Conservation (phyloP, 108 stramenopile genomes). For the Phaeodactylum tricornutum region DNA sequence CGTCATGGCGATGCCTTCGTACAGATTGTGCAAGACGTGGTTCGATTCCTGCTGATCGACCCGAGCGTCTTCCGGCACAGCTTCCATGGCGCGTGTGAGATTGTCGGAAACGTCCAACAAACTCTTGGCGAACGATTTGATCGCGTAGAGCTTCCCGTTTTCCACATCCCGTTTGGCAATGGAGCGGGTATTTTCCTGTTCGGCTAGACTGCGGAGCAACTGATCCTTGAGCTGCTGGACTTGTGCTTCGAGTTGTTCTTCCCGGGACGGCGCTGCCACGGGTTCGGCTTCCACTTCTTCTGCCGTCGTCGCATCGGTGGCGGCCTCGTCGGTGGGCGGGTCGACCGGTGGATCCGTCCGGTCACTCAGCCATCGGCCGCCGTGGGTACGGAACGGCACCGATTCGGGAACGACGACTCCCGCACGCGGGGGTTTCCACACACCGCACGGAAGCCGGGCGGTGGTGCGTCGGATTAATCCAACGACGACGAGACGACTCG, state of each 20-base stretch:
- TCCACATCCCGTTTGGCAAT: conserved; percentile 90
- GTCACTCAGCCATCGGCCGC: too few species aligned
- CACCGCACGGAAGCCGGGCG: too few species aligned
- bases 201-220: conserved; percentile 81
- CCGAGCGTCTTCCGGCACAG: conserved; percentile 46
- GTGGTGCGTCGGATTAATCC: too few species aligned
- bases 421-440: too few species aligned
- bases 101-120: conserved; percentile 92
- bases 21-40: conserved; percentile 40
- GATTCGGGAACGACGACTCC: too few species aligned
- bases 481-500: too few species aligned
- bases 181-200: conserved; percentile 93
- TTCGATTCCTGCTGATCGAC: conserved; percentile 29
- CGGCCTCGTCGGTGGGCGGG: not conserved
- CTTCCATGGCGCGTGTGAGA: conserved; percentile 73
- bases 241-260: conserved; percentile 46
- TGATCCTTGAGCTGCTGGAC: conserved; percentile 67
- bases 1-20: conserved; percentile 92
- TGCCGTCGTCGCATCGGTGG: not conserved
- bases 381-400: too few species aligned
- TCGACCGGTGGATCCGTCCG: too few species aligned
- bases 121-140: conserved; percentile 78
- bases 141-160: conserved; percentile 72
- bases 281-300: not conserved
- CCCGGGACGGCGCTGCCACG: not conserved